A percentile compares a stretch with the other conserved stretches of the same genome.
Conservation (phyloP, 2,329 filamentous ascomycete species). For the Verticillium longisporum region DNA sequence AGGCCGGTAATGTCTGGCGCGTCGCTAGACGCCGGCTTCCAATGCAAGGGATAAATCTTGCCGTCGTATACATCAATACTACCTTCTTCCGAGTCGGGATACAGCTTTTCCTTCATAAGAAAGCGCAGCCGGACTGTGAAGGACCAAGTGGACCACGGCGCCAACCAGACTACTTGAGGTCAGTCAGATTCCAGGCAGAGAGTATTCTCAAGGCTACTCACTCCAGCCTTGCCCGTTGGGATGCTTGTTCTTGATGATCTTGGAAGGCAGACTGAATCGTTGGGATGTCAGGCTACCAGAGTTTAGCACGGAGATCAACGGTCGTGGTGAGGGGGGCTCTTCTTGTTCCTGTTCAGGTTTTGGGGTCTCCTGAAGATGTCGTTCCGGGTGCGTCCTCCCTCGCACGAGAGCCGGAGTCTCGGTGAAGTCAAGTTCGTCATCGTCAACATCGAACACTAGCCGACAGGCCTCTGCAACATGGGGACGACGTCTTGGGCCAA, state of each 20-base stretch:
- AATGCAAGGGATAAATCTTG: conserved; percentile 20
- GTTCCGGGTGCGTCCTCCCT: conserved; percentile 10
- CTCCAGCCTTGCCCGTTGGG: conserved; percentile 27
- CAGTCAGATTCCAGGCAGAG: neutral
- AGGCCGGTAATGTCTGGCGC: neutral
- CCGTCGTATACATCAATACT: conserved; percentile 16
- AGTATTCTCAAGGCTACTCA: conserved; percentile 13
- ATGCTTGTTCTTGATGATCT: conserved; percentile 20
- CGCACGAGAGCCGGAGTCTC: neutral
- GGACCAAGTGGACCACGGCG: conserved; percentile 25
- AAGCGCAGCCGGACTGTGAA: conserved; percentile 23
- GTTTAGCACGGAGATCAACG: neutral
- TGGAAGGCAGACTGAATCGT: conserved; percentile 14
- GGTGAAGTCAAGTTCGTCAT: neutral
- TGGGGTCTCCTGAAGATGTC: conserved; percentile 21
- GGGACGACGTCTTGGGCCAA: neutral
- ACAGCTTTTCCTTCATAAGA: conserved; percentile 22
- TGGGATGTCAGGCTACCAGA: neutral
- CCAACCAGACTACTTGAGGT: conserved; percentile 18
- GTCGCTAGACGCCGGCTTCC: conserved; percentile 5
- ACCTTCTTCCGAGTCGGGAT: conserved; percentile 13
- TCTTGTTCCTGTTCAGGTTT: conserved; percentile 23
- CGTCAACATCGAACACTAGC: neutral
- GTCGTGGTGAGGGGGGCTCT: conserved; percentile 12
- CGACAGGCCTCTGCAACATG: neutral